Evolutionary conservation across 1,284 basidiomycete species (phyloP), one percentile per base, ranked within the genome.

Genomic region (Stygiomarasmius scandens): DNA sequence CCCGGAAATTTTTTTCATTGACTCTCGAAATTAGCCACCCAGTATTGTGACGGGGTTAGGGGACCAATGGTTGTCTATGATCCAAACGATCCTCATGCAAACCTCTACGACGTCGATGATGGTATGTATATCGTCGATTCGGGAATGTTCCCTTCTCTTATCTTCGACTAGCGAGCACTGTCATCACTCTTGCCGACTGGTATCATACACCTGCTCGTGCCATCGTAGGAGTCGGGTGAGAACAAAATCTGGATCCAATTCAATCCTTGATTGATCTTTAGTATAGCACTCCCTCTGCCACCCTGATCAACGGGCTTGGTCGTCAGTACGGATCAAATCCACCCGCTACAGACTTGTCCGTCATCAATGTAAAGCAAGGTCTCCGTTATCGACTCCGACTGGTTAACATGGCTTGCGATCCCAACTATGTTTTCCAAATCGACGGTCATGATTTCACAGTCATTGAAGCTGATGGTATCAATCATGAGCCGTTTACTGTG

Each of bases 111-210:
- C 23, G 47, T 54, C 24, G 73, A 75, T 50, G 69, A 74, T 61
- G 71, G 72, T 72, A 59, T 50, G 62, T 24, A 11, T 25, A 20
- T 20, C 43, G 16, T 19, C 52, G 25, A 16, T 27, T 11, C 2
- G 27, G 1, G 19, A 20, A 24, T 22, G n/a, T 14, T 20, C 19
- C 14, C 9, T 51, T 27, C 16, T 34, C 3, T 16, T 47, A 3
- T 27, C n/a, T 46, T 43, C 29, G 9, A 50, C 48, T 49, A 72
- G 75, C 71, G 52, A 59, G 60, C 2, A 77, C 74, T 0, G 62
- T 77, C n/a, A 74, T 77, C 49, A 72, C 74, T 12, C 65, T 77
- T 0, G 67, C 69, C 1, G 74, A 77, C 56, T 77, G 74, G 74
- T 41, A 16, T 49, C 45, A 20, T 23, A 14, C 10, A 38, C 2